Evolutionary conservation across 148 eudicot species (phyloP).

Genomic region (Talinum fruticosum): DNA sequence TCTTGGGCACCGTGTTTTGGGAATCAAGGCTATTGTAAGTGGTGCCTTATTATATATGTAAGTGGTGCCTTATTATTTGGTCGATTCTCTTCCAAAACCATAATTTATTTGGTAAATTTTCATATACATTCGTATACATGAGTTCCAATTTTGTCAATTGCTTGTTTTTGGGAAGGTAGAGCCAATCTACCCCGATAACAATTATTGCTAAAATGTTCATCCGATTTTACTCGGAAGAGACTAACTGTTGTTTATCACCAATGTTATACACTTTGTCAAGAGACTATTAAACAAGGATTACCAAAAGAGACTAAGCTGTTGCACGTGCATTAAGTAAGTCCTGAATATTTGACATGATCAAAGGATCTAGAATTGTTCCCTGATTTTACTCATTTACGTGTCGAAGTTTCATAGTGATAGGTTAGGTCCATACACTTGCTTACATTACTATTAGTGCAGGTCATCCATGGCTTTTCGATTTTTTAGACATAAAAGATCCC

Average conservation of each 20-base stretch:
- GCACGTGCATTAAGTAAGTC: slow-evolving; percentile 45
- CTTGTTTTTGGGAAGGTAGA: too few species aligned
- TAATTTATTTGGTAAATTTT: too few species aligned
- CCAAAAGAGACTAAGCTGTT: slow-evolving; percentile 43
- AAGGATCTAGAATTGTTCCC: not conserved
- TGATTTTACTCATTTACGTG: not conserved
- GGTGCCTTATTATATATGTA: too few species aligned
- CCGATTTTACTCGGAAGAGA: too few species aligned
- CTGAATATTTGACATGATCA: not conserved
- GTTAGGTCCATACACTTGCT: not conserved
- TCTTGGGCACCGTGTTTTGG: too few species aligned
- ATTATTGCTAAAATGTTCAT: too few species aligned
- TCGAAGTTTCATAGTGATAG: not conserved
- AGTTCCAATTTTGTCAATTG: too few species aligned
- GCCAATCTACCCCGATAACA: too few species aligned
- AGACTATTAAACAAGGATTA: slow-evolving; percentile 45
- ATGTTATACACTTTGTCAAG: slow-evolving; percentile 46
- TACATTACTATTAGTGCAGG: slow-evolving; percentile 42
- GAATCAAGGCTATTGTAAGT: too few species aligned
- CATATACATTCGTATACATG: too few species aligned
- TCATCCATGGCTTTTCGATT: slow-evolving; percentile 87
- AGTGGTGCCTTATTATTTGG: too few species aligned
- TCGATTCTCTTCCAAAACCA: too few species aligned
- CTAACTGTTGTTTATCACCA: slow-evolving; percentile 42
- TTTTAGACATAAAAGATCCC: slow-evolving; percentile 73